Percentiles rank a stretch among this genome's conserved stretches.
Conservation (phyloP, 129 eudicot genomes). For the Arctium minus region DNA sequence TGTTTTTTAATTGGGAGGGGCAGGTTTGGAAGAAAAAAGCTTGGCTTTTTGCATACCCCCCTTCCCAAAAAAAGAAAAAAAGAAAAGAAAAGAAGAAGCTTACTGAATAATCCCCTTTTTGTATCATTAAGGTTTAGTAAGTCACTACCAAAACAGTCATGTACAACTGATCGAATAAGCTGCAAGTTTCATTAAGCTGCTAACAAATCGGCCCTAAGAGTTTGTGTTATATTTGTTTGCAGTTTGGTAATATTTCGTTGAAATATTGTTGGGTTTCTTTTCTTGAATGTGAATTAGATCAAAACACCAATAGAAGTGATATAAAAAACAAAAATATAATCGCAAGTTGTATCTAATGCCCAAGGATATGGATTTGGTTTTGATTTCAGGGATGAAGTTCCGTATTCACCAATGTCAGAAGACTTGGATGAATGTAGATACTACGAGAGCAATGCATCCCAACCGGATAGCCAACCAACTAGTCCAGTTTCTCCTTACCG, state of each 20-base stretch:
- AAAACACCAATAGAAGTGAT: neutral
- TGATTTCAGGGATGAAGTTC: slow-evolving; percentile 70
- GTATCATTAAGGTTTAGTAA: too few relatives aligned
- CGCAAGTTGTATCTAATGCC: neutral
- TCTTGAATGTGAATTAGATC: slow-evolving; percentile 1
- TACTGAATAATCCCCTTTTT: too few relatives aligned
- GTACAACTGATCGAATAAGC: too few relatives aligned
- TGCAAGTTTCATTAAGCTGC: too few relatives aligned
- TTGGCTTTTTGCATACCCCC: too few relatives aligned
- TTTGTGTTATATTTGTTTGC: neutral
- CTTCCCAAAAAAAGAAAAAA: too few relatives aligned
- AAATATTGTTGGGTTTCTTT: neutral
- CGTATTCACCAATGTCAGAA: slow-evolving; percentile 96
- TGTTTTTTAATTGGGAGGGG: too few relatives aligned
- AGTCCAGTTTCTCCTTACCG: slow-evolving; percentile 95
- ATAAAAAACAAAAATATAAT: neutral
- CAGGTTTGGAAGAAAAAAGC: too few relatives aligned
- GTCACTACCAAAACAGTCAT: too few relatives aligned
- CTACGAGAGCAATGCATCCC: slow-evolving; percentile 57
- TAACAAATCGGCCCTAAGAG: too few relatives aligned
- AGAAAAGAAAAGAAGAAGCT: too few relatives aligned
- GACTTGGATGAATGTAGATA: slow-evolving; percentile 80
- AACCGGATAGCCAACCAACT: slow-evolving; percentile 73
- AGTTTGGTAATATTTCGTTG: neutral
- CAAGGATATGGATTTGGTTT: neutral